These are phyloP conservation scores for Chaetomium fimeti DNA, from an alignment of 495 filamentous ascomycete species.

Conservation along the genomic window DNA sequence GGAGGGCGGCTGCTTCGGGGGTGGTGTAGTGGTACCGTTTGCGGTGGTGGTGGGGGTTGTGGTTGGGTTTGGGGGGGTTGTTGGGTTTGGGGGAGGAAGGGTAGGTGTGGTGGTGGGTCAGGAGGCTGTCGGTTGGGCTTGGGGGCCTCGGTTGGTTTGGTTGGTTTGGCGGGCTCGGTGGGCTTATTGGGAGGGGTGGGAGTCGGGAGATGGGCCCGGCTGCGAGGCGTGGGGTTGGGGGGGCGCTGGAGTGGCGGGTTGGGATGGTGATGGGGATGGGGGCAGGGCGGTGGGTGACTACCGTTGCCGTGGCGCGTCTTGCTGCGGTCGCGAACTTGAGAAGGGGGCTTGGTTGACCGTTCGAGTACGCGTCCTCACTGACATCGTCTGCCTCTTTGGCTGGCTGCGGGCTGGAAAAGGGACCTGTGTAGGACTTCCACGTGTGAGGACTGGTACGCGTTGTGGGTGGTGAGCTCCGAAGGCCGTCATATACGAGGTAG, in stretches of 20 bases:
- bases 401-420: background rate
- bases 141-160: too few relatives aligned
- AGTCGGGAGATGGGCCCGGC: background rate
- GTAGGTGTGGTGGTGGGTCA: too few relatives aligned
- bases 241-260: background rate
- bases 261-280: background rate
- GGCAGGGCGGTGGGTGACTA: background rate
- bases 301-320: background rate
- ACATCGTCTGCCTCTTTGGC: background rate
- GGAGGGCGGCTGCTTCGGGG: background rate
- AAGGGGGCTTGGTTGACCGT: background rate
- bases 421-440: background rate
- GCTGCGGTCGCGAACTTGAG: background rate
- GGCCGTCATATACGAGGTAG: background rate
- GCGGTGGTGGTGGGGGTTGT: too few relatives aligned
- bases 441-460: background rate
- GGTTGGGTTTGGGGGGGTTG: background rate
- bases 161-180: too few relatives aligned
- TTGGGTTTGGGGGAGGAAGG: background rate
- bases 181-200: background rate
- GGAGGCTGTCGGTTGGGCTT: too few relatives aligned
- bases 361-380: background rate
- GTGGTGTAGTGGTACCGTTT: slow-evolving; percentile 7
- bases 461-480: slow-evolving; percentile 6
- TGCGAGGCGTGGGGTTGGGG: too few relatives aligned